Conservation (phyloP, 1,284 basidiomycete genomes). For the Albatrellus sp. region DNA sequence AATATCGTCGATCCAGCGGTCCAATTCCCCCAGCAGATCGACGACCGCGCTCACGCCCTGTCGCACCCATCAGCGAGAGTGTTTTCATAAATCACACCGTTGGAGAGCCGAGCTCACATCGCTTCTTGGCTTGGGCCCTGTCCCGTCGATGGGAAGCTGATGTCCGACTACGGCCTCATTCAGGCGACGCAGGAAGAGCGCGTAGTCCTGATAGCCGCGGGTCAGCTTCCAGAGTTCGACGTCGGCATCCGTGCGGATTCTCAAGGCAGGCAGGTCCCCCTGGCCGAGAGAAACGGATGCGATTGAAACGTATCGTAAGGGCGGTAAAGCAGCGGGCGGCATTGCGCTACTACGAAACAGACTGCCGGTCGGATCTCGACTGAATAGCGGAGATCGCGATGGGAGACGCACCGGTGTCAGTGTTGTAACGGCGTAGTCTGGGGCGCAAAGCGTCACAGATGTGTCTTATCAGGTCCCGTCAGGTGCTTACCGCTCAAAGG, state of each 20-base stretch:
- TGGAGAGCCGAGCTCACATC: constrained; percentile 21
- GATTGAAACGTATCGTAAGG: constrained; percentile 7
- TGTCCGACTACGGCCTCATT: constrained; percentile 64
- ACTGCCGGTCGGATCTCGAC: too few species aligned
- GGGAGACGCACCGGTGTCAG: too few species aligned
- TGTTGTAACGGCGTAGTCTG: too few species aligned
- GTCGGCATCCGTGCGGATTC: constrained; percentile 60
- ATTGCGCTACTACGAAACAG: background rate
- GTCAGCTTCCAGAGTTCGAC: constrained; percentile 58
- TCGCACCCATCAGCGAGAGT: constrained; percentile 6
- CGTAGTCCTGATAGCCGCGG: constrained; percentile 59
- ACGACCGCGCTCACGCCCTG: constrained; percentile 20
- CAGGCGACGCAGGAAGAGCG: constrained; percentile 59
- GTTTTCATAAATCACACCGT: background rate
- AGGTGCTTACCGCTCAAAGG: too few species aligned
- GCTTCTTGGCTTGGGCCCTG: constrained; percentile 20
- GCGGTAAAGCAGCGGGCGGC: background rate
- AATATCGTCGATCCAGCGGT: constrained; percentile 73
- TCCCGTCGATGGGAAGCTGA: constrained; percentile 31
- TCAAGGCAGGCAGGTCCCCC: constrained; percentile 15
- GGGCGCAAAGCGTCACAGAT: too few species aligned
- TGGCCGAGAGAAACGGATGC: constrained; percentile 1
- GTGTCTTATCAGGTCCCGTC: too few species aligned
- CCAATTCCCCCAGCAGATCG: constrained; percentile 55
- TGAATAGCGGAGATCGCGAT: too few species aligned